Percentiles rank a stretch among this genome's conserved stretches.
These are phyloP conservation scores for Chernovozyma sophiae-reginae DNA, from an alignment of 1,139 yeast genomes.

Conservation along the genomic window DNA sequence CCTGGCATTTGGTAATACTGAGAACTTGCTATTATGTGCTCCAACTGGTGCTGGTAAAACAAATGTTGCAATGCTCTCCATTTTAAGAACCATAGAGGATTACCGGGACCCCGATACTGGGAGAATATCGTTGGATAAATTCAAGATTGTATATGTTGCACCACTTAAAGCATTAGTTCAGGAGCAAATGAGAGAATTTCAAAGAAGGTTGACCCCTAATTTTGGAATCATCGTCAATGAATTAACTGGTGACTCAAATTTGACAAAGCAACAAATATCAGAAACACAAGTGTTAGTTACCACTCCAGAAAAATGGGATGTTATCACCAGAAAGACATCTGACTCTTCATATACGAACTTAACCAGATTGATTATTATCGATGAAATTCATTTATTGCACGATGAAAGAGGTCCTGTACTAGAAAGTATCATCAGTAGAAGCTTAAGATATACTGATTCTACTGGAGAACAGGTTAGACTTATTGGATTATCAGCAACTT, in stretches of 20 bases:
- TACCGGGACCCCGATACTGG: slow-evolving; percentile 47
- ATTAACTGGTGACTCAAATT: slow-evolving; percentile 83
- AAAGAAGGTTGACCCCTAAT: slow-evolving; percentile 56
- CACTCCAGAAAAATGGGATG: slow-evolving; percentile 98
- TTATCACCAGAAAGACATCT: slow-evolving; percentile 75
- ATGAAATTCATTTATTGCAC: slow-evolving; percentile 89
- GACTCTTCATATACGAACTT: slow-evolving; percentile 59
- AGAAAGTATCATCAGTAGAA: slow-evolving; percentile 81
- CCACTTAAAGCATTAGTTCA: slow-evolving; percentile 94
- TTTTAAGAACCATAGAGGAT: slow-evolving; percentile 58
- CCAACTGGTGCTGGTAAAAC: slow-evolving; percentile 99
- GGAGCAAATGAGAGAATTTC: slow-evolving; percentile 88
- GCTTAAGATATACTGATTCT: slow-evolving; percentile 47
- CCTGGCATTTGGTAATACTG: slow-evolving; percentile 64
- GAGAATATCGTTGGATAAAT: slow-evolving; percentile 47
- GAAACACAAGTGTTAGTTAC: slow-evolving; percentile 85
- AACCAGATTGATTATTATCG: slow-evolving; percentile 76
- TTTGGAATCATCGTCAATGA: slow-evolving; percentile 78
- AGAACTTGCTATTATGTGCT: slow-evolving; percentile 81
- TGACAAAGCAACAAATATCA: slow-evolving; percentile 72
- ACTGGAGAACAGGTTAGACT: slow-evolving; percentile 52
- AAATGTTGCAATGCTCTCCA: slow-evolving; percentile 83
- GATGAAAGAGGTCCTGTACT: slow-evolving; percentile 95
- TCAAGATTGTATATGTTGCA: slow-evolving; percentile 86
- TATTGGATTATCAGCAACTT: slow-evolving; percentile 89